Evolutionary conservation across 257 asterid species (phyloP), one percentile per base, ranked within the genome.

Genomic region (Sherardia arvensis): DNA sequence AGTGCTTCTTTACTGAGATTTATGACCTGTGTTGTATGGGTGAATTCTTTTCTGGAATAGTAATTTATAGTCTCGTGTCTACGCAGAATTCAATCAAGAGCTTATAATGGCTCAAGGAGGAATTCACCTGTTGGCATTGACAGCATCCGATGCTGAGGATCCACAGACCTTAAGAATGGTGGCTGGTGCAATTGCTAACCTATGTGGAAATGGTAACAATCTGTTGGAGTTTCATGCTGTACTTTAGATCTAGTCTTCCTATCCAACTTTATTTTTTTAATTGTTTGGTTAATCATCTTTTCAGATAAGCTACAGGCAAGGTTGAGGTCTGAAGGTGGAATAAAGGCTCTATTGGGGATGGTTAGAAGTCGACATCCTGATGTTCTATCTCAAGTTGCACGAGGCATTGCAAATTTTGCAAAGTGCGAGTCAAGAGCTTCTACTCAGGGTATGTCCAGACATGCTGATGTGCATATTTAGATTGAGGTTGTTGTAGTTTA

Each of bases 91-190:
- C 56, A 93, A 90, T 76, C 99, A 90, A 74, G 97, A 87, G 71
- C 95, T 87, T 70, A 87, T 93, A 84, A 93, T 93, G 99, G 84
- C 89, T 58, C 97, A 93, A 84, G 94, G 97, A 28, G 97, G 99
- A 48, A 84, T 93, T 66, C 53, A 77, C 70, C 81, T 93, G 54
- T 77, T 93, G 73, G 95, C 99, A 54, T 73, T 78, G 77, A 93
- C 97, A 32, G 95, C 97, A 45, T 68, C 90, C 68, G 97, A 93
- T 75, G 99, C 97, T 4, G 96, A 86, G 77, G 99, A 93, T 81
- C 96, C 99, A 30, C 99, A 93, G 75, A 93, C 99, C 73, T 80
- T 93, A 38, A 83, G 99, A 55, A 93, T 93, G 99, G 99, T 93
- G 61, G 99, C 99, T 57, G 99, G 99, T 78, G 99, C 99, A 62